These are phyloP conservation scores for Entomortierella lignicola DNA, from an alignment of 192 early-diverging fungal species.

Conservation along the genomic window DNA sequence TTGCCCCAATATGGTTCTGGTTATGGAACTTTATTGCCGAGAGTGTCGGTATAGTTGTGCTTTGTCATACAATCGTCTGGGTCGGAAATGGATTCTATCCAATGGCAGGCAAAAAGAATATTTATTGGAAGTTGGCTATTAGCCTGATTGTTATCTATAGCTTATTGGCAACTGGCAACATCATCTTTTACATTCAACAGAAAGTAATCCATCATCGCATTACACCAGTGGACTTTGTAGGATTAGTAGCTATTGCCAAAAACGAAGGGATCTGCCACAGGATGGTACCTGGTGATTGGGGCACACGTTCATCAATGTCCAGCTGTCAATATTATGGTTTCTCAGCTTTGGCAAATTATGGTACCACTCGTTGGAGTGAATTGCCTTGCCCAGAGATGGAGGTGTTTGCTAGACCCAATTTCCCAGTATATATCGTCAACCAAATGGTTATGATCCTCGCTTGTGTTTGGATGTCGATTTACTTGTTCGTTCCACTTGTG, in stretches of 20 bases:
- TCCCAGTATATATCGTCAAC: constrained; percentile 3
- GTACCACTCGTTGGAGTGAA: too few species aligned
- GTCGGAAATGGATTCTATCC: constrained; percentile 46
- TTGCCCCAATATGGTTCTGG: constrained; percentile 17
- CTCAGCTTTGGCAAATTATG: too few species aligned
- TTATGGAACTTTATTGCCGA: constrained; percentile 35
- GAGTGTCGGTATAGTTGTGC: constrained; percentile 8
- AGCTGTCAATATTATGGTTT: too few species aligned
- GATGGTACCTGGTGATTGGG: too few species aligned
- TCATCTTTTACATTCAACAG: constrained; percentile 12
- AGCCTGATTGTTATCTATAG: constrained; percentile 14
- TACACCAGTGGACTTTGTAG: neutral
- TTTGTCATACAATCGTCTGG: constrained; percentile 20
- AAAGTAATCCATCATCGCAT: constrained; percentile 7
- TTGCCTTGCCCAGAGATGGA: constrained; percentile 1
- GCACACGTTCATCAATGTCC: too few species aligned
- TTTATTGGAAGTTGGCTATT: constrained; percentile 28
- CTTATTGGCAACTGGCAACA: constrained; percentile 4
- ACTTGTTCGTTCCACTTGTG: constrained; percentile 43
- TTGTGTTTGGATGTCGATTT: constrained; percentile 23
- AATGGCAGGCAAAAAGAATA: constrained; percentile 11
- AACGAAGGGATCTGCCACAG: too few species aligned
- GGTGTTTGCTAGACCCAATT: constrained; percentile 2
- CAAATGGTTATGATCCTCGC: constrained; percentile 30
- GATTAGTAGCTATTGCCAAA: neutral